Conservation (phyloP, 73 alveolate genomes). For the Breviolum minutum region DNA sequence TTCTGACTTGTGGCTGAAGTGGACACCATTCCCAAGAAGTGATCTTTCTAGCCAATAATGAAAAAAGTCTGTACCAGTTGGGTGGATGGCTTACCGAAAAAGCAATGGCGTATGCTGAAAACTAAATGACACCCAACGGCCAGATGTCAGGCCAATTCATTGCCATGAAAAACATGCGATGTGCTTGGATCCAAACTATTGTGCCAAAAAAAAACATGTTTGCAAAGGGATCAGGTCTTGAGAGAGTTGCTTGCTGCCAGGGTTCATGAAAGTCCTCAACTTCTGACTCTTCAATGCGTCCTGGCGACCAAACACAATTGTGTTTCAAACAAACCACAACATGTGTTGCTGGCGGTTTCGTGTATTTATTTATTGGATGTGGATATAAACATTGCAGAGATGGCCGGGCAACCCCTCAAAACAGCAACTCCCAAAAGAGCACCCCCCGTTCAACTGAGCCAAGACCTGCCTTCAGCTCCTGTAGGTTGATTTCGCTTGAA, state of each 20-base stretch:
- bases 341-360: neutral
- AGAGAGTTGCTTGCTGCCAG: neutral
- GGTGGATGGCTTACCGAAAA: neutral
- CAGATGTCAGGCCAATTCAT: no score
- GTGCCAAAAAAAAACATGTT: no score
- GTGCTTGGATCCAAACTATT: no score
- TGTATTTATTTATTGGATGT: neutral
- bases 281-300: conserved; percentile 5
- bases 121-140: neutral
- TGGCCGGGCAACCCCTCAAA: neutral
- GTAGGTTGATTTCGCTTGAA: conserved; percentile 42
- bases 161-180: no score
- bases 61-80: neutral
- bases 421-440: neutral
- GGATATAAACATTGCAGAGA: neutral
- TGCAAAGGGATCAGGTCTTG: neutral
- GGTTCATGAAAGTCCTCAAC: conserved; percentile 44
- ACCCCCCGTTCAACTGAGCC: neutral
- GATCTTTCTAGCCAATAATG: no score
- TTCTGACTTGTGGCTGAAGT: no score
- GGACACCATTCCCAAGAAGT: no score
- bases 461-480: conserved; percentile 33
- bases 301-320: neutral
- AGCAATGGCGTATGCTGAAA: neutral
- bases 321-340: neutral